Percentiles rank a stretch among this genome's conserved stretches.
These are phyloP conservation scores for Xylaria bambusicola DNA, from an alignment of 495 filamentous ascomycete genomes.

Conservation along the genomic window DNA sequence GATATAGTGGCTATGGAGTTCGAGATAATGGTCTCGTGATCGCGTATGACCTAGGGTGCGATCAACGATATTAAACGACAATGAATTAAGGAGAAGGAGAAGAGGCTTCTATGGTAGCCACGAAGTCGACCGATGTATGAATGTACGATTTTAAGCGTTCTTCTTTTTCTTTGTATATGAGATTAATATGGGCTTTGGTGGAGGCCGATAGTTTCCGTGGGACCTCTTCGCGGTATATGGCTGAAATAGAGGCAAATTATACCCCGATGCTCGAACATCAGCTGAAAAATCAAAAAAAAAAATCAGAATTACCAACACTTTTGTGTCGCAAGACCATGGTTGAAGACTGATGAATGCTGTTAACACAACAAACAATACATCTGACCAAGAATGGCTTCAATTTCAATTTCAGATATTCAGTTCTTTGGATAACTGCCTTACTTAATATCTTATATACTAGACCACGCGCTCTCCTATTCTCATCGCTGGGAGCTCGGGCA, in stretches of 20 bases:
- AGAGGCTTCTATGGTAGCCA: background rate
- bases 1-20: background rate
- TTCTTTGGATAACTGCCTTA: too few relatives aligned
- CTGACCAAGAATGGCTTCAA: too few relatives aligned
- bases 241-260: background rate
- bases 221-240: background rate
- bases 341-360: too few relatives aligned
- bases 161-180: background rate
- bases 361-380: too few relatives aligned
- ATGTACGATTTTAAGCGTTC: background rate
- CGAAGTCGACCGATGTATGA: conserved; percentile 1
- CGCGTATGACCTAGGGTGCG: background rate
- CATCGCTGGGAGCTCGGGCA: too few relatives aligned
- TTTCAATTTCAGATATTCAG: too few relatives aligned
- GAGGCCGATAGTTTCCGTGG: conserved; percentile 1
- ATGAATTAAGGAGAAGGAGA: background rate
- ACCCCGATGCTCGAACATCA: too few relatives aligned
- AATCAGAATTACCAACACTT: too few relatives aligned
- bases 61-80: background rate
- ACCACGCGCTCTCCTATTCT: too few relatives aligned
- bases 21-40: background rate
- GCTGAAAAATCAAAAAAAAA: too few relatives aligned
- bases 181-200: background rate
- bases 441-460: too few relatives aligned
- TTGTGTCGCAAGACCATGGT: too few relatives aligned